Conservation (phyloP, 805 yeast genomes). For the Spathaspora sp. region DNA sequence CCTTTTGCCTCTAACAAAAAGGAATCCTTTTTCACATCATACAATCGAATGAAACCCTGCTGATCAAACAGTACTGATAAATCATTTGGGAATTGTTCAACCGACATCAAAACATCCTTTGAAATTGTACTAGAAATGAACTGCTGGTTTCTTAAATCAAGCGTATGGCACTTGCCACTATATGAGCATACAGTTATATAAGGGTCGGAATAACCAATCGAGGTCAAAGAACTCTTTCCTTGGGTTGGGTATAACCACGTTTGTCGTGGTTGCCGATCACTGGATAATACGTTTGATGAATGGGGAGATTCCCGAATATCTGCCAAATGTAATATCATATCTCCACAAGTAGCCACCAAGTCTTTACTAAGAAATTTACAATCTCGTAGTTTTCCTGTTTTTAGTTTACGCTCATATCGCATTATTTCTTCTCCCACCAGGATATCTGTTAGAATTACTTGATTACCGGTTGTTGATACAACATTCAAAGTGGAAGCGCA, state of each 20-base stretch:
- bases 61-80: not conserved
- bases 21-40: not conserved
- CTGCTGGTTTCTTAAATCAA: slow-evolving; percentile 21
- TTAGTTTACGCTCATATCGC: not conserved
- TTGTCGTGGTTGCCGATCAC: slow-evolving; percentile 8
- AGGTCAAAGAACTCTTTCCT: slow-evolving; percentile 23
- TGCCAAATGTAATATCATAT: slow-evolving; percentile 17
- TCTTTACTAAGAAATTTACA: slow-evolving; percentile 16
- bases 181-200: slow-evolving; percentile 17
- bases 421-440: not conserved
- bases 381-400: not conserved
- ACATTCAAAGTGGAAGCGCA: not conserved
- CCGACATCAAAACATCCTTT: not conserved
- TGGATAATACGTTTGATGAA: not conserved
- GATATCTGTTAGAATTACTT: not conserved
- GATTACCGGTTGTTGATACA: not conserved
- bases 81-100: slow-evolving; percentile 7
- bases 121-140: slow-evolving; percentile 7
- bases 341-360: slow-evolving; percentile 23
- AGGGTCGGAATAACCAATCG: slow-evolving; percentile 11
- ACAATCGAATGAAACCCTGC: slow-evolving; percentile 8
- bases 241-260: slow-evolving; percentile 9
- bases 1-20: not conserved
- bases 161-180: slow-evolving; percentile 16
- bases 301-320: slow-evolving; percentile 15